phyloP scores from a whole-genome alignment of 306 rosid species.

The Quercus aquifolioides region DNA sequence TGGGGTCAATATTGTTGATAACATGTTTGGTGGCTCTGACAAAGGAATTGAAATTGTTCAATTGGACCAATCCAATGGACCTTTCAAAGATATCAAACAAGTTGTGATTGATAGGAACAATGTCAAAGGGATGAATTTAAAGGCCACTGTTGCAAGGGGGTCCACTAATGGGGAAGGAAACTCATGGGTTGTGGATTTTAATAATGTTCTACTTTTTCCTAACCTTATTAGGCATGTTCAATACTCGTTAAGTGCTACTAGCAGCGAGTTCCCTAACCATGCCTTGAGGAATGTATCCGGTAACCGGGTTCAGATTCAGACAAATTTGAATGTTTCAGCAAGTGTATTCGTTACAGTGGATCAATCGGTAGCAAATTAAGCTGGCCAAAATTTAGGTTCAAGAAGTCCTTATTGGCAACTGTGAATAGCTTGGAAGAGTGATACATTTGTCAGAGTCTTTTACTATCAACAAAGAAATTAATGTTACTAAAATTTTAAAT shows the following conservation, averaged over 20 bases:
- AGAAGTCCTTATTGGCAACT: constrained; percentile 14
- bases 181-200: constrained; percentile 71
- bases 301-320: constrained; percentile 61
- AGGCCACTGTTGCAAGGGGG: constrained; percentile 57
- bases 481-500: not conserved
- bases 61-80: constrained; percentile 53
- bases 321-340: constrained; percentile 46
- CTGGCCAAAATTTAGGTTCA: constrained; percentile 3
- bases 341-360: constrained; percentile 54
- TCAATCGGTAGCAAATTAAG: constrained; percentile 39
- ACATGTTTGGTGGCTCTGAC: constrained; percentile 72
- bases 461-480: constrained; percentile 4
- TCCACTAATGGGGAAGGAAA: constrained; percentile 58
- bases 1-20: constrained; percentile 76
- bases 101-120: constrained; percentile 69
- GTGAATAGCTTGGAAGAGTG: constrained; percentile 25
- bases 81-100: constrained; percentile 62
- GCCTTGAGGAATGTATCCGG: constrained; percentile 54
- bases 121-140: constrained; percentile 64
- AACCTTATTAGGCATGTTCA: constrained; percentile 70
- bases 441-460: not conserved
- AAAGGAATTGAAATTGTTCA: constrained; percentile 60
- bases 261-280: constrained; percentile 48
- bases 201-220: constrained; percentile 54
- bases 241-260: constrained; percentile 44